Base-by-base conservation (phyloP, 306 rosid species). In the Rosa multiflora region DNA sequence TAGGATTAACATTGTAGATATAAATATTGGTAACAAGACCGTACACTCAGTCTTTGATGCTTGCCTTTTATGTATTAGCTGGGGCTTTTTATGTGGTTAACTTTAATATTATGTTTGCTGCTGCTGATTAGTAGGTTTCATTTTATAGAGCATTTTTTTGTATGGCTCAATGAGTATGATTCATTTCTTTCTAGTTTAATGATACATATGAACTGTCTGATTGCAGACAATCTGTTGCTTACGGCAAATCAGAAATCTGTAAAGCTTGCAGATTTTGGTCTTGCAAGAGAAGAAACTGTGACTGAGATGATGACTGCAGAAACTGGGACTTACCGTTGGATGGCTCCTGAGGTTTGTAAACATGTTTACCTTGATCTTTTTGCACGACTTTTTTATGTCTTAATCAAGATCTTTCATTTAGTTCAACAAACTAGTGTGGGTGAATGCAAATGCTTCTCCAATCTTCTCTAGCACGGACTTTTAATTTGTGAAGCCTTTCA, bases 271-370 rank as follows among this genome's bases (percentile, higher is more conserved):
- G 98, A 93, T 85, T 93, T 93, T 82, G 98, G 98, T 74, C 98
- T 93, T 73, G 98, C 98, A 58, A 93, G 98, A 87, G 98, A 93
- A 80, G 98, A 93, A 91, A 72, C 95, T 10, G 98, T 93, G 80
- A 93, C 98, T 10, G 98, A 93, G 88, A 93, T 93, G 98, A 93
- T 93, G 98, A 93, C 98, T 18, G 98, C 97, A 69, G 98, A 93
- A 87, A 93, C 97, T 29, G 98, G 98, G 82, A 93, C 98, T 48
- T 93, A 93, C 84, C 95, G 98, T 10, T 93, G 98, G 98, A 93
- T 93, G 98, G 98, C 98, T 78, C 98, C 98, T 15, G 97, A 93
- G 97, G 98, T 91, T 84, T 82, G 83, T 73, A 46, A 18, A 35
- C 70, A 12, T 76, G 72, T 53, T 73, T 48, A 70, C 46, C 72